Conservation (phyloP, 345 rosid genomes). For the Acer saccharum region DNA sequence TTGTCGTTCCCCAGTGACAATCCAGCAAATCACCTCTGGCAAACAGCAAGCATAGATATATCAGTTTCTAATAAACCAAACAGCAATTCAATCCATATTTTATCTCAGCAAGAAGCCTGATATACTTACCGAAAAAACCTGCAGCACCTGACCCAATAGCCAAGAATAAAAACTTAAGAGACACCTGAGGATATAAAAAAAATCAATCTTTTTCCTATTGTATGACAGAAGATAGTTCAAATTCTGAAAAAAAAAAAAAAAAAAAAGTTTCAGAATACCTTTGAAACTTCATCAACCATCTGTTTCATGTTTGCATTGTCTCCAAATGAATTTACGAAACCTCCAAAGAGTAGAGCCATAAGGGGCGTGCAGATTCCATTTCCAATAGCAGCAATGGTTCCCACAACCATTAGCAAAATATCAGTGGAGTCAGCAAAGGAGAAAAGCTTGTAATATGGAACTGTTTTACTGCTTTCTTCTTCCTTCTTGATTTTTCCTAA, state of each 20-base stretch:
- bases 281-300: constrained; percentile 30
- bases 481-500: constrained; percentile 16
- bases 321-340: constrained; percentile 43
- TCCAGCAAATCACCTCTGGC: constrained; percentile 58
- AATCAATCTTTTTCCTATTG: neutral
- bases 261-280: constrained; percentile 25
- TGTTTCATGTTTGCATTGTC: constrained; percentile 16
- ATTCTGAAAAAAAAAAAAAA: too few species aligned
- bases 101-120: neutral
- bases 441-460: constrained; percentile 43
- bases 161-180: constrained; percentile 36
- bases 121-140: constrained; percentile 30
- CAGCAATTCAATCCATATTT: neutral
- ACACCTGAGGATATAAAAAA: constrained; percentile 24
- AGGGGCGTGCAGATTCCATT: constrained; percentile 41
- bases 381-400: constrained; percentile 35
- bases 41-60: neutral
- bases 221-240: neutral
- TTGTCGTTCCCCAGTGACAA: constrained; percentile 56
- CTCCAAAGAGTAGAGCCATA: constrained; percentile 37
- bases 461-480: constrained; percentile 20
- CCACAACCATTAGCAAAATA: constrained; percentile 32
- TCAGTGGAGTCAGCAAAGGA: constrained; percentile 40
- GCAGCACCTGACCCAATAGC: constrained; percentile 34
- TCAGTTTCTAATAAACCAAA: neutral